phyloP scores from a whole-genome alignment of 2,329 filamentous ascomycete genomes.

The Pseudocercospora fuligena region DNA sequence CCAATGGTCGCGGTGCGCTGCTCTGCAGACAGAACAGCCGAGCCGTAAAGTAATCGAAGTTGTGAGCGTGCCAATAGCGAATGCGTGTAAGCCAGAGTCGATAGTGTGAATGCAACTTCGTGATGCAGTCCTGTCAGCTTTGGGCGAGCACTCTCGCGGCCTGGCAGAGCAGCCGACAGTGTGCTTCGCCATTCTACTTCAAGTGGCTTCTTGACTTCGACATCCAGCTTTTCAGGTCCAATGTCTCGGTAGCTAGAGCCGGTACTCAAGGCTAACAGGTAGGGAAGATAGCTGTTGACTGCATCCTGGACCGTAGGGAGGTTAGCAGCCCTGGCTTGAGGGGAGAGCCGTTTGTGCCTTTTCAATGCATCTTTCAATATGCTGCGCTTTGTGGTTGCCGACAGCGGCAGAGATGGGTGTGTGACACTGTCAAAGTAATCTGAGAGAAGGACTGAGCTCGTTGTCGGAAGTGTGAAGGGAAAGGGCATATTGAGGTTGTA shows the following conservation, averaged over 20 bases:
- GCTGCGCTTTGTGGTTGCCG: constrained; percentile 80
- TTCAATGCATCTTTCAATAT: constrained; percentile 84
- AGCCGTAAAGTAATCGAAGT: constrained; percentile 74
- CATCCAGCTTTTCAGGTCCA: constrained; percentile 66
- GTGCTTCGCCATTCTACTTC: constrained; percentile 82
- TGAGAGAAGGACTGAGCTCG: constrained; percentile 82
- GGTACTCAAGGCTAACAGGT: constrained; percentile 78
- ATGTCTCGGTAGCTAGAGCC: constrained; percentile 57
- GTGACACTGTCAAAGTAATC: constrained; percentile 76
- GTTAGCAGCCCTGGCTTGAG: constrained; percentile 70
- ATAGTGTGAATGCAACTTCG: constrained; percentile 79
- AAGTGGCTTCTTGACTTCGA: constrained; percentile 70
- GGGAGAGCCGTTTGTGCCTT: constrained; percentile 82
- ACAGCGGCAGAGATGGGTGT: constrained; percentile 85
- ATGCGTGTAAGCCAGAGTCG: constrained; percentile 76
- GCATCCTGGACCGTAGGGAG: constrained; percentile 71
- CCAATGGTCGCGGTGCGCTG: constrained; percentile 73
- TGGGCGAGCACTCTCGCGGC: constrained; percentile 68
- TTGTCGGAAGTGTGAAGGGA: constrained; percentile 85
- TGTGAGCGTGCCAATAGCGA: constrained; percentile 72
- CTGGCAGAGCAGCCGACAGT: constrained; percentile 67
- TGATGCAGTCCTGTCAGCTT: constrained; percentile 76
- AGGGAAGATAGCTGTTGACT: constrained; percentile 79
- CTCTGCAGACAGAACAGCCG: constrained; percentile 64
- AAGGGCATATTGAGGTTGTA: constrained; percentile 71